Evolutionary conservation across 2,329 filamentous ascomycete genomes (phyloP).

Genomic region (Sporothrix schenckii): DNA sequence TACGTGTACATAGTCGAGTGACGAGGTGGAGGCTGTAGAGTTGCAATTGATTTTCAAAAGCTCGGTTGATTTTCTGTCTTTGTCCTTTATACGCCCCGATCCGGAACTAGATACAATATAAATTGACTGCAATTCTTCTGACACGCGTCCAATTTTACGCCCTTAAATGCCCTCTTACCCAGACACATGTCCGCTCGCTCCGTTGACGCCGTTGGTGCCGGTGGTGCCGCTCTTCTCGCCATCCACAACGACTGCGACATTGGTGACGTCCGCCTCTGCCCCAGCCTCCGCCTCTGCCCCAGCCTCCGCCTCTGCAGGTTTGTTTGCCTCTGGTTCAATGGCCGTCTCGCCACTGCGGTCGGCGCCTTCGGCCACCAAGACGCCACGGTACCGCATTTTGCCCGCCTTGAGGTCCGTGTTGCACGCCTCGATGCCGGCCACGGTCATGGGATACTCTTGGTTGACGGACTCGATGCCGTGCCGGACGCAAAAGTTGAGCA

Average conservation of each 20-base stretch:
- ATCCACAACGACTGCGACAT: neutral
- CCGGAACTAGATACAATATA: constrained; percentile 1
- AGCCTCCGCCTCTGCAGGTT: neutral
- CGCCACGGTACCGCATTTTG: constrained; percentile 56
- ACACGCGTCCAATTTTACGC: too few relatives aligned
- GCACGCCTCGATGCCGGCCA: constrained; percentile 54
- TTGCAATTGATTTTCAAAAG: neutral
- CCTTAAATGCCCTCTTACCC: neutral
- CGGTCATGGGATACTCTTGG: constrained; percentile 57
- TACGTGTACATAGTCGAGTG: neutral
- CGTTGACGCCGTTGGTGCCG: neutral
- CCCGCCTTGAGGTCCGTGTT: constrained; percentile 60
- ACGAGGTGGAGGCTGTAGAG: neutral
- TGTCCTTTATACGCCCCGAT: neutral
- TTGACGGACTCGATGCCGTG: constrained; percentile 62
- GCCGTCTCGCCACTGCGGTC: constrained; percentile 14
- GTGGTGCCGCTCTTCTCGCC: neutral
- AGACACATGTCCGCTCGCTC: too few relatives aligned
- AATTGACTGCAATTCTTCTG: neutral
- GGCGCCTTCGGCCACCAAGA: constrained; percentile 43
- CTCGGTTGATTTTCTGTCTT: neutral
- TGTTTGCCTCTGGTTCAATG: neutral
- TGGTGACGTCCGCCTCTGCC: neutral
- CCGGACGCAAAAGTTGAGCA: constrained; percentile 62
- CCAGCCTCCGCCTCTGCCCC: neutral